phyloP scores from a whole-genome alignment of 176 grass and related monocot species.

The Thalia dealbata region DNA sequence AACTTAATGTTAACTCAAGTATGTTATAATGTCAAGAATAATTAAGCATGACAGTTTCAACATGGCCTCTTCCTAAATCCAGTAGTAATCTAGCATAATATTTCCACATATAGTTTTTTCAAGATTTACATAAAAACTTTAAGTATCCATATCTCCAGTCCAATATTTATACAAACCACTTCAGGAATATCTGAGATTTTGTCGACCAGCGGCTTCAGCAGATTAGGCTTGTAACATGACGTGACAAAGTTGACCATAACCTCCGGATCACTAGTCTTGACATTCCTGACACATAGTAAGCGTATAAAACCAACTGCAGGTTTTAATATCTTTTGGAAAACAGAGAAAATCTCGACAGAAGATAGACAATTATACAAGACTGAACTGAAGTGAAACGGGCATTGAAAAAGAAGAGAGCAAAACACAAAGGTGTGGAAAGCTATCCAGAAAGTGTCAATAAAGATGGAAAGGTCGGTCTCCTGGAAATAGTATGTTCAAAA shows the following conservation, averaged over 20 bases:
- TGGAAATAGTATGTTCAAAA: background rate
- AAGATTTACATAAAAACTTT: too few species aligned
- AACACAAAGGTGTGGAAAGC: background rate
- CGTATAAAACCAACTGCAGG: background rate
- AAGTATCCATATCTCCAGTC: too few species aligned
- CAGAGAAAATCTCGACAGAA: background rate
- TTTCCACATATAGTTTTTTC: background rate
- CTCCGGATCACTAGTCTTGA: constrained; percentile 60
- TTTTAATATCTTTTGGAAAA: background rate
- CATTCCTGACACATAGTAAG: constrained; percentile 31
- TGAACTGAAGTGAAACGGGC: background rate
- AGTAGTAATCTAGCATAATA: background rate
- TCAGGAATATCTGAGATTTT: constrained; percentile 66
- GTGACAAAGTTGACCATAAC: constrained; percentile 98
- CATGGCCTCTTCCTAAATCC: background rate
- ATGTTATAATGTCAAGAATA: too few species aligned
- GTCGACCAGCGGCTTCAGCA: constrained; percentile 57
- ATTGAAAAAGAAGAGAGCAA: background rate
- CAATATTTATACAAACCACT: constrained; percentile 51
- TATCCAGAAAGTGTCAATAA: background rate
- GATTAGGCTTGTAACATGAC: constrained; percentile 60
- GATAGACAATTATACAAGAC: background rate
- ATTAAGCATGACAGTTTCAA: too few species aligned
- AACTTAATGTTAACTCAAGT: too few species aligned
- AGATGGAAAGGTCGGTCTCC: too few species aligned